Evolutionary conservation across 1,284 basidiomycete species (phyloP).

Genomic region (Bjerkandera adusta): DNA sequence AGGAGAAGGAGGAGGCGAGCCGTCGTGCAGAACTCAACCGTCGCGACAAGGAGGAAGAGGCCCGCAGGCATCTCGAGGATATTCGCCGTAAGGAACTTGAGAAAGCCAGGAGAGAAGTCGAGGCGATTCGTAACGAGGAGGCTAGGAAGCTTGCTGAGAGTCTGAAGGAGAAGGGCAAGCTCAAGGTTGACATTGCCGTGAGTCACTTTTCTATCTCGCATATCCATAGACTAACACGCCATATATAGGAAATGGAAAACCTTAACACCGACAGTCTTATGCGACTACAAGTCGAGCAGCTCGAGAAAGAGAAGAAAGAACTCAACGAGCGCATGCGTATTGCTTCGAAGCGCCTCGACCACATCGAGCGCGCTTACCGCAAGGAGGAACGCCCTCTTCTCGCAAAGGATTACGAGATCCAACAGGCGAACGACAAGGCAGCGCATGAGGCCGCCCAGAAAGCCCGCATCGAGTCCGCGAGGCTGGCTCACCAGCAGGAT

Average conservation of each 20-base stretch:
- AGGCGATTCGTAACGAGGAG: conserved; percentile 81
- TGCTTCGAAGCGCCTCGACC: conserved; percentile 89
- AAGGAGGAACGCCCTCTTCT: conserved; percentile 92
- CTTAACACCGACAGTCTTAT: conserved; percentile 90
- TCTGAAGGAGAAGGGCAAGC: conserved; percentile 80
- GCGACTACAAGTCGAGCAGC: conserved; percentile 88
- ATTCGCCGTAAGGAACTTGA: conserved; percentile 74
- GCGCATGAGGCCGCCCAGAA: conserved; percentile 70
- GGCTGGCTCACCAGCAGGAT: conserved; percentile 66
- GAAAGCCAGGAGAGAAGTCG: conserved; percentile 80
- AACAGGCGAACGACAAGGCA: conserved; percentile 75
- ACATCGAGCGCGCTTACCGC: conserved; percentile 93
- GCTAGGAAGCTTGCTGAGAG: conserved; percentile 89
- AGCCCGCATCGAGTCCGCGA: conserved; percentile 59
- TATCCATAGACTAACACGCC: background rate
- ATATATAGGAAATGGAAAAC: conserved; percentile 71
- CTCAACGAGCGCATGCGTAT: conserved; percentile 83
- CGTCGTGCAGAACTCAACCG: conserved; percentile 73
- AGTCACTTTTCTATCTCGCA: conserved; percentile 26
- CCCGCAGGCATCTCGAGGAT: conserved; percentile 66
- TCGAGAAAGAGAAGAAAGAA: conserved; percentile 97
- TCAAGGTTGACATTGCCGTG: conserved; percentile 85
- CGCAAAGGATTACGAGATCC: conserved; percentile 83
- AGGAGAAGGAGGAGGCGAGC: conserved; percentile 89
- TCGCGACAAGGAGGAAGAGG: conserved; percentile 76